These are phyloP conservation scores for Aphelidium insulamus DNA, from an alignment of 371 early-diverging fungal species.

Conservation along the genomic window DNA sequence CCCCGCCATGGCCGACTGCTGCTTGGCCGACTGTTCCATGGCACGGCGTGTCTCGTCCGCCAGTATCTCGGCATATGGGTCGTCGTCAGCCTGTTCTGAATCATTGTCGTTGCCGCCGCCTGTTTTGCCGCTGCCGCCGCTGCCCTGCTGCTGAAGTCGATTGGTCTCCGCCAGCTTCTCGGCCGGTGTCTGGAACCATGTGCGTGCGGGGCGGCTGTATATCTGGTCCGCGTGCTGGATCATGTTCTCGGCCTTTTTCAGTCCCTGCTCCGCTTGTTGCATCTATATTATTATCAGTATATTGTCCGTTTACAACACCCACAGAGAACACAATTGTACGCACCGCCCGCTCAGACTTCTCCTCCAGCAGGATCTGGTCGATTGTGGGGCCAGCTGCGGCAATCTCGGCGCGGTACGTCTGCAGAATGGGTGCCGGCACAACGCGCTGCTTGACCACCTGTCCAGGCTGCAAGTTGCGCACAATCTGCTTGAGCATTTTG, in stretches of 20 bases:
- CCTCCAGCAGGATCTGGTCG: constrained; percentile 53
- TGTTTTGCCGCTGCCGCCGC: neutral
- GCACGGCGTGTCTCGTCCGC: too few species aligned
- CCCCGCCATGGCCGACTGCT: too few species aligned
- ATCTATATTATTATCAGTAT: constrained; percentile 8
- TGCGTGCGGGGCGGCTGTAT: constrained; percentile 62
- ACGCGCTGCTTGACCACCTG: constrained; percentile 67
- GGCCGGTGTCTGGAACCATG: constrained; percentile 93
- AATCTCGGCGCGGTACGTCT: constrained; percentile 42
- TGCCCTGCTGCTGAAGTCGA: too few species aligned
- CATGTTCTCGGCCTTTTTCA: constrained; percentile 62
- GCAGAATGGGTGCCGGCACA: constrained; percentile 46
- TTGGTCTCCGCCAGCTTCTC: too few species aligned
- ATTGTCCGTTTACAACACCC: neutral
- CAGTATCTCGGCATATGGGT: neutral
- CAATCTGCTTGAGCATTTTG: constrained; percentile 71
- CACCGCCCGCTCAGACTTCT: constrained; percentile 51
- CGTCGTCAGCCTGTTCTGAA: neutral
- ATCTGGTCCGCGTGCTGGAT: constrained; percentile 67
- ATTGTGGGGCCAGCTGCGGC: constrained; percentile 37
- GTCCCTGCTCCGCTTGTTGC: constrained; percentile 67
- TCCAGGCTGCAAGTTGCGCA: constrained; percentile 39
- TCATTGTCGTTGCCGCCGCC: neutral
- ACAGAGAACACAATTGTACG: constrained; percentile 3
- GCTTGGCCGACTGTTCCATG: too few species aligned